Percentiles rank a stretch among this genome's conserved stretches.
These are phyloP conservation scores for Candida germanica DNA, from an alignment of 805 yeast species.

Conservation along the genomic window DNA sequence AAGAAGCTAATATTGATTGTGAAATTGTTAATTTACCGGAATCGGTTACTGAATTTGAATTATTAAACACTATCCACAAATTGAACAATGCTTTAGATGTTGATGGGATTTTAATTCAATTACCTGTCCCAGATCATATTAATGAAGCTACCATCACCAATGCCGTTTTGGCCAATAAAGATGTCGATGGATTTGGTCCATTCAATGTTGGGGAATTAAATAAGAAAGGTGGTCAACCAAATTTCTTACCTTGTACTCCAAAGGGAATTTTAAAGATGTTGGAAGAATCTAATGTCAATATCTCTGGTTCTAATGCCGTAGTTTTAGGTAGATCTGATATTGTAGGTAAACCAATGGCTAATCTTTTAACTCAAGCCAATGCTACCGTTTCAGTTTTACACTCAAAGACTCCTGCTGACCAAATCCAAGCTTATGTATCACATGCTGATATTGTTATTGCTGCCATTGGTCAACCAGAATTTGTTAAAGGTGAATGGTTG, in stretches of 20 bases:
- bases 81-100: conserved; percentile 59
- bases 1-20: conserved; percentile 65
- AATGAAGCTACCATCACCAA: conserved; percentile 66
- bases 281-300: conserved; percentile 50
- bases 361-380: conserved; percentile 63
- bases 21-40: conserved; percentile 58
- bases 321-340: conserved; percentile 84
- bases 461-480: conserved; percentile 71
- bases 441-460: conserved; percentile 75
- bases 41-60: conserved; percentile 50
- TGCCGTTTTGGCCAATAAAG: conserved; percentile 64
- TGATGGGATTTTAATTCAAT: conserved; percentile 73
- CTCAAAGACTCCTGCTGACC: conserved; percentile 55
- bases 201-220: conserved; percentile 74
- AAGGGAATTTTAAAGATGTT: conserved; percentile 71
- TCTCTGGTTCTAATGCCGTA: conserved; percentile 72
- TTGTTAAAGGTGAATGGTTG: conserved; percentile 74
- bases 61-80: conserved; percentile 50
- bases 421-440: conserved; percentile 44
- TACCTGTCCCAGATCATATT: conserved; percentile 71
- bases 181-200: conserved; percentile 82
- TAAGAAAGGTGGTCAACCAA: conserved; percentile 69
- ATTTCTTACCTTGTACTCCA: conserved; percentile 80
- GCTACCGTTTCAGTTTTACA: conserved; percentile 79
- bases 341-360: conserved; percentile 79